These are phyloP conservation scores for Rhodotorula diobovata DNA, from an alignment of 768 basidiomycete genomes.

Conservation along the genomic window DNA sequence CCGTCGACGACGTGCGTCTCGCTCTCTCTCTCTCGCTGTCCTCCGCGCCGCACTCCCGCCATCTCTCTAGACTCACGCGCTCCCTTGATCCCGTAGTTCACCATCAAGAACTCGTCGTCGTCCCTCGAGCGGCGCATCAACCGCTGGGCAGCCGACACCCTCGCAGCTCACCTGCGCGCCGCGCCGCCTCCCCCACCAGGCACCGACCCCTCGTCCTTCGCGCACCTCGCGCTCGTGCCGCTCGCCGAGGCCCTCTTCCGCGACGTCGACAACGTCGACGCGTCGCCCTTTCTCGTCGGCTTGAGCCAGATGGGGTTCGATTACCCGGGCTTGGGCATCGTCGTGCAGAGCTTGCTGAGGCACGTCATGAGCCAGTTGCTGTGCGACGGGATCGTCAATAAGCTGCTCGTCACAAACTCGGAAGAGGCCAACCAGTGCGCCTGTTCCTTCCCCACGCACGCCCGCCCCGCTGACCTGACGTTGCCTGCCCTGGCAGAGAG, in stretches of 20 bases:
- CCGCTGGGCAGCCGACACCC: slow-evolving; percentile 74
- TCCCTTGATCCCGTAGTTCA: slow-evolving; percentile 65
- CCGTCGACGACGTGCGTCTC: slow-evolving; percentile 31
- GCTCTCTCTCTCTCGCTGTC: slow-evolving; percentile 24
- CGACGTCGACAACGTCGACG: slow-evolving; percentile 45
- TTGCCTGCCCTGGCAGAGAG: slow-evolving; percentile 50
- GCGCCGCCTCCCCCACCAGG: slow-evolving; percentile 55
- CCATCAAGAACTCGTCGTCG: slow-evolving; percentile 82
- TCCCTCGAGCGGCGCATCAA: slow-evolving; percentile 77
- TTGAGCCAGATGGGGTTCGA: slow-evolving; percentile 32
- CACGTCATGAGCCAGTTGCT: slow-evolving; percentile 70
- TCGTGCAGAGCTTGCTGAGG: slow-evolving; percentile 64
- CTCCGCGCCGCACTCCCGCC: neutral
- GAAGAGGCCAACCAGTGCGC: slow-evolving; percentile 62
- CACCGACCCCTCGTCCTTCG: slow-evolving; percentile 6
- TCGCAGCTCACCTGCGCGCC: slow-evolving; percentile 58
- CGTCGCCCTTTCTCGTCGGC: slow-evolving; percentile 60
- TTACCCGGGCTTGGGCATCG: slow-evolving; percentile 33
- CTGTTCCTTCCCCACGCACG: too few species aligned
- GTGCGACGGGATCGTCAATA: slow-evolving; percentile 74
- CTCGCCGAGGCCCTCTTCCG: slow-evolving; percentile 53
- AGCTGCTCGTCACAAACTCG: slow-evolving; percentile 78
- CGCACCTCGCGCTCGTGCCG: slow-evolving; percentile 35
- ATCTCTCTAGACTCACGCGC: slow-evolving; percentile 44
- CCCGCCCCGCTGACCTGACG: neutral